These are phyloP conservation scores for Solanum sejunctum DNA, from an alignment of 257 asterid species.

Conservation along the genomic window DNA sequence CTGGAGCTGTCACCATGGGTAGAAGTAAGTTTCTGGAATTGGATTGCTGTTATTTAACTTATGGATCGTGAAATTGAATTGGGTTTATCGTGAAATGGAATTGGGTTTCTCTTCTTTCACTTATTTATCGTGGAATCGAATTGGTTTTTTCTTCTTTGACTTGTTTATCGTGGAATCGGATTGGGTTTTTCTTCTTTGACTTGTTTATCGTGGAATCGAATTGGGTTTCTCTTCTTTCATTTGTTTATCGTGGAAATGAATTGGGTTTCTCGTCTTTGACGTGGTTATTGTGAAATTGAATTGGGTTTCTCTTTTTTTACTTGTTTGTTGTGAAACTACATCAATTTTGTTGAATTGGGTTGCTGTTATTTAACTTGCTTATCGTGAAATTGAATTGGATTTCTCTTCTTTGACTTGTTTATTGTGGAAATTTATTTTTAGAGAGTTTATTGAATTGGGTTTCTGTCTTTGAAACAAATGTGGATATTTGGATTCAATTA, in stretches of 20 bases:
- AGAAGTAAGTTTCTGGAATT: slow-evolving; percentile 37
- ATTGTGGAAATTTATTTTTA: not conserved
- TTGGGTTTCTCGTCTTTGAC: not conserved
- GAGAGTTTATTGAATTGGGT: not conserved
- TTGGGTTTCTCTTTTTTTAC: not conserved
- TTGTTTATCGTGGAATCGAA: not conserved
- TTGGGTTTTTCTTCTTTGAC: not conserved
- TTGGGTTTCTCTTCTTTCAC: not conserved
- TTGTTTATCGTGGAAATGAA: not conserved
- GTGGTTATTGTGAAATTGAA: not conserved
- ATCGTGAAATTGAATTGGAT: not conserved
- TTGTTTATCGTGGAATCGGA: not conserved
- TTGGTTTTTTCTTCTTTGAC: not conserved
- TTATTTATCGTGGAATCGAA: not conserved
- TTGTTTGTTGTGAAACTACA: not conserved
- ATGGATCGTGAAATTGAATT: not conserved
- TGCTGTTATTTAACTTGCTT: not conserved
- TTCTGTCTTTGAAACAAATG: not conserved
- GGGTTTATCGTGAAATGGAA: not conserved
- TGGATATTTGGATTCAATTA: not conserved
- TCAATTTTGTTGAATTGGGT: not conserved
- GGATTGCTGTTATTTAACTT: not conserved
- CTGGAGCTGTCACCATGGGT: slow-evolving; percentile 54
- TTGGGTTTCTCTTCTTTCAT: not conserved
- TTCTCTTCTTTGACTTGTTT: not conserved